A percentile compares a stretch with the other conserved stretches of the same genome.
phyloP scores from a whole-genome alignment of 306 rosid genomes.

The Astragalus glycyphyllos region DNA sequence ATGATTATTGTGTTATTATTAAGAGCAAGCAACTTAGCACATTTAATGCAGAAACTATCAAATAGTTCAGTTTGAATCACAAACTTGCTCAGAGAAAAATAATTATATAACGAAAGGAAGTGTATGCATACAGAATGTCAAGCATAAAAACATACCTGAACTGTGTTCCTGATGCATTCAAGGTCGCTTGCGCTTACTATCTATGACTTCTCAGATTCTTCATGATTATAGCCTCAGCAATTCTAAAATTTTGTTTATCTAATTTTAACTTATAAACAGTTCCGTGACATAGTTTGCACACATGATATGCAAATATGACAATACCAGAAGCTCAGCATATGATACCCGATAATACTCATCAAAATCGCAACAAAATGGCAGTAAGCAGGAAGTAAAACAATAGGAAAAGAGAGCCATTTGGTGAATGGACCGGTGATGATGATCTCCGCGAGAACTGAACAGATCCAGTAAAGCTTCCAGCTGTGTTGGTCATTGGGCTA shows the following conservation, averaged over 20 bases:
- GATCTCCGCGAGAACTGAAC: constrained; percentile 82
- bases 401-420: constrained; percentile 45
- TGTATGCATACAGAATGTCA: constrained; percentile 18
- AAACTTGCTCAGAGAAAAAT: too few relatives aligned
- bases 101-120: not conserved
- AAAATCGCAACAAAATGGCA: constrained; percentile 47
- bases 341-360: constrained; percentile 40
- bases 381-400: constrained; percentile 54
- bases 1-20: not conserved
- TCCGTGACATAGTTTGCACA: constrained; percentile 43
- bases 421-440: constrained; percentile 55
- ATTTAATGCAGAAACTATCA: constrained; percentile 31
- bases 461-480: constrained; percentile 84
- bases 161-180: constrained; percentile 35
- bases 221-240: constrained; percentile 43
- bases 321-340: constrained; percentile 36
- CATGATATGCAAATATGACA: constrained; percentile 41
- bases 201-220: constrained; percentile 49
- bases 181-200: constrained; percentile 45
- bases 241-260: constrained; percentile 43
- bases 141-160: constrained; percentile 58
- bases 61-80: not conserved
- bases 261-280: constrained; percentile 51
- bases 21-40: not conserved
- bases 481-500: constrained; percentile 61